Evolutionary conservation across 225 moss, liverwort and hornwort genomes (phyloP).

Genomic region (Physcomitrium patens): DNA sequence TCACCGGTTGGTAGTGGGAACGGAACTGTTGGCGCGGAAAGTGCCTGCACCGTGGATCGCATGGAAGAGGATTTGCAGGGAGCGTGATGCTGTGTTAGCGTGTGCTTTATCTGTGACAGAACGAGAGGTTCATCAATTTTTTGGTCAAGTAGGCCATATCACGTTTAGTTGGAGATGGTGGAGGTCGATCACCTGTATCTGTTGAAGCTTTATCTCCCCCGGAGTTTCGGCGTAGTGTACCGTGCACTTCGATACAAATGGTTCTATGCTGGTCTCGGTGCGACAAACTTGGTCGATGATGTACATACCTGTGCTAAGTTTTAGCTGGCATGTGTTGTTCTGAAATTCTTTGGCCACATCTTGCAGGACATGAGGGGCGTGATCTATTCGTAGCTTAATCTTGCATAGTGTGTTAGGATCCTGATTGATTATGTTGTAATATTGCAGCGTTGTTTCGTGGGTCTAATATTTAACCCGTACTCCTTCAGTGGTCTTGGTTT

Average conservation of each 20-base stretch:
- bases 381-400: too few species aligned
- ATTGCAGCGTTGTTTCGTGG: too few species aligned
- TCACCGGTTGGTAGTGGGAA: conserved; percentile 35
- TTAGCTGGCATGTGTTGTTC: conserved; percentile 17
- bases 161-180: conserved; percentile 41
- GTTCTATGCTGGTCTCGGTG: conserved; percentile 20
- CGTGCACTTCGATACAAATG: conserved; percentile 40
- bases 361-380: not conserved
- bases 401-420: too few species aligned
- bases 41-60: conserved; percentile 10
- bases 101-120: conserved; percentile 25
- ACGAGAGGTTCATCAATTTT: conserved; percentile 39
- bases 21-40: conserved; percentile 20
- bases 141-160: conserved; percentile 42
- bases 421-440: too few species aligned
- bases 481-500: too few species aligned
- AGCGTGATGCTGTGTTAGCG: conserved; percentile 19
- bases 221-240: conserved; percentile 43
- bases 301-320: conserved; percentile 27
- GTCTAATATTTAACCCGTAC: too few species aligned
- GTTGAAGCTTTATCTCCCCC: conserved; percentile 32
- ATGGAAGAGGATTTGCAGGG: conserved; percentile 30
- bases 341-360: conserved; percentile 5
- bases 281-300: conserved; percentile 41
- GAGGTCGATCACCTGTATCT: conserved; percentile 42